Conservation (phyloP, 192 early-diverging fungal genomes). For the Chytriomyces sp. region DNA sequence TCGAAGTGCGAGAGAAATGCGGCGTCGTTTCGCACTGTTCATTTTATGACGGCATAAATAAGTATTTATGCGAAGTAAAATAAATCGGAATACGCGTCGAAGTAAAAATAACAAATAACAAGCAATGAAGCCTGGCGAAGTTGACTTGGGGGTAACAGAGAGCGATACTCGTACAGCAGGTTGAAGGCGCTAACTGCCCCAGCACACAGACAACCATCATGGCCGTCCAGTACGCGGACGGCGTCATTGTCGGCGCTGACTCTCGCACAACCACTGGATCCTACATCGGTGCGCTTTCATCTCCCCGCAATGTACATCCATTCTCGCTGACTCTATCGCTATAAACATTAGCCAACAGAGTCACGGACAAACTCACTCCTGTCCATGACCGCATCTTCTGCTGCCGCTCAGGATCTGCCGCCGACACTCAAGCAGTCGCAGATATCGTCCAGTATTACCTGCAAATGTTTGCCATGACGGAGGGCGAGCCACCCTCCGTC, state of each 20-base stretch:
- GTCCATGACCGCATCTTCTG: constrained; percentile 96
- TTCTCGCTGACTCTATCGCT: background rate
- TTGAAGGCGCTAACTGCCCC: background rate
- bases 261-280: constrained; percentile 95
- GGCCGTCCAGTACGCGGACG: constrained; percentile 88
- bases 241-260: constrained; percentile 96
- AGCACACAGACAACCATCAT: constrained; percentile 90
- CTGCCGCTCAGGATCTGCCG: constrained; percentile 94
- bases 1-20: too few relatives aligned
- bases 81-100: background rate
- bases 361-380: constrained; percentile 96
- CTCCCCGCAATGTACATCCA: background rate
- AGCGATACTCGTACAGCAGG: background rate
- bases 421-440: constrained; percentile 98
- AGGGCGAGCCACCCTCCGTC: constrained; percentile 83
- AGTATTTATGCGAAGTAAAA: too few relatives aligned
- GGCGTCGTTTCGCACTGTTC: too few relatives aligned
- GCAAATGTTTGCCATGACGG: constrained; percentile 86
- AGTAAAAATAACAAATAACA: constrained; percentile 22
- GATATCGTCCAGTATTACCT: constrained; percentile 97
- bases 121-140: constrained; percentile 90
- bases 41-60: too few relatives aligned
- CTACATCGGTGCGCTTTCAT: constrained; percentile 72
- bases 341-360: constrained; percentile 73
- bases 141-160: constrained; percentile 85